Conservation (phyloP, 768 basidiomycete species). For the Collybia nuda region DNA sequence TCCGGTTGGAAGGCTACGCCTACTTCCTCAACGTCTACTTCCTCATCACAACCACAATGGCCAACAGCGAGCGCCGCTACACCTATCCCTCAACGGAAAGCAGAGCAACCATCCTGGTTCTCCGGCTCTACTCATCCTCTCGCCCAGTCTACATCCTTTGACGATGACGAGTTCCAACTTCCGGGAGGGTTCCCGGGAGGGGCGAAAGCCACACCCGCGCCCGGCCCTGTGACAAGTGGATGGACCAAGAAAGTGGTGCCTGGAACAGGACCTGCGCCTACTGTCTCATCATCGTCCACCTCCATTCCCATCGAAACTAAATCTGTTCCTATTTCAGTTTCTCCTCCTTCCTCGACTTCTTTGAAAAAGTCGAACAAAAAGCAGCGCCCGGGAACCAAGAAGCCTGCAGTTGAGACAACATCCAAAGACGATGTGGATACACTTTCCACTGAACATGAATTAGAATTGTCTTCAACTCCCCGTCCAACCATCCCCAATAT, state of each 20-base stretch:
- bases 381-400: slow-evolving; percentile 23
- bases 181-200: slow-evolving; percentile 6
- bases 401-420: slow-evolving; percentile 12
- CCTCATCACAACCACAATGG: slow-evolving; percentile 7
- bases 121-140: neutral
- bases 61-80: slow-evolving; percentile 2
- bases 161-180: neutral
- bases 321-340: neutral
- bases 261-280: neutral
- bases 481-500: neutral
- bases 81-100: slow-evolving; percentile 2
- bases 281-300: neutral
- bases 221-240: slow-evolving; percentile 11
- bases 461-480: slow-evolving; percentile 1
- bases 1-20: slow-evolving; percentile 20
- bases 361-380: slow-evolving; percentile 31
- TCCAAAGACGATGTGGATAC: slow-evolving; percentile 16
- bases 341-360: slow-evolving; percentile 8
- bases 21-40: slow-evolving; percentile 6
- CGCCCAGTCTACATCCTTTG: neutral
- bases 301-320: slow-evolving; percentile 1
- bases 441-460: slow-evolving; percentile 4
- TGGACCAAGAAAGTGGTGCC: slow-evolving; percentile 17
- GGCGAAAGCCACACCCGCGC: neutral
- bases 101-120: slow-evolving; percentile 6